Evolutionary conservation across 2,329 filamentous ascomycete genomes (phyloP).

Genomic region (Cladosporium sphaerospermum): DNA sequence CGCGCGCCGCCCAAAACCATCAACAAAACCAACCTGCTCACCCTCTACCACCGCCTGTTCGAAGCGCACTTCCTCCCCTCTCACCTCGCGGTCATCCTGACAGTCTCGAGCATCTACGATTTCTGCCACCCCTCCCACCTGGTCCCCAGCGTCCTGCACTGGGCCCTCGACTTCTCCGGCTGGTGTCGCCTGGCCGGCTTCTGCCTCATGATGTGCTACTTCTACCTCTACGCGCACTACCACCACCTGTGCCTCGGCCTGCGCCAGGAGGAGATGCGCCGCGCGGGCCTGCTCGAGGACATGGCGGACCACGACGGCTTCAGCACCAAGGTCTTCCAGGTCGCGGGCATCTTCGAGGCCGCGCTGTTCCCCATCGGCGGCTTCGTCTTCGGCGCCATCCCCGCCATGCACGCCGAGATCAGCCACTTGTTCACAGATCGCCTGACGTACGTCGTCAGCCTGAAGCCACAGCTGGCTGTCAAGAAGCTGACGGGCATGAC

Average conservation of each 20-base stretch:
- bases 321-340: constrained; percentile 21
- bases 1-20: constrained; percentile 18
- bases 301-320: constrained; percentile 40
- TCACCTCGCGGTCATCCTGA: constrained; percentile 59
- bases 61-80: constrained; percentile 67
- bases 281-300: constrained; percentile 56
- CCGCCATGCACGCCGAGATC: constrained; percentile 60
- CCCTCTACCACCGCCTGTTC: constrained; percentile 61
- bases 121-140: constrained; percentile 47
- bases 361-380: constrained; percentile 61
- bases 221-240: constrained; percentile 62
- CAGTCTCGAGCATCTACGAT: constrained; percentile 57
- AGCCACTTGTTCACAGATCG: constrained; percentile 65
- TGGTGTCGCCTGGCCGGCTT: constrained; percentile 56
- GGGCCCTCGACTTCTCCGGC: constrained; percentile 57
- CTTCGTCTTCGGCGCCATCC: constrained; percentile 61
- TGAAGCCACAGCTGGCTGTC: constrained; percentile 47
- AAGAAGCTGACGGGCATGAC: constrained; percentile 5
- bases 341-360: constrained; percentile 55
- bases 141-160: constrained; percentile 49
- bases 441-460: constrained; percentile 65
- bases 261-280: constrained; percentile 61
- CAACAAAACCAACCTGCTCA: constrained; percentile 47
- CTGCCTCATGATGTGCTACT: constrained; percentile 56
- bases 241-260: constrained; percentile 55